Conservation (phyloP, 2,329 filamentous ascomycete species). For the Aspergillus ochraceus region DNA sequence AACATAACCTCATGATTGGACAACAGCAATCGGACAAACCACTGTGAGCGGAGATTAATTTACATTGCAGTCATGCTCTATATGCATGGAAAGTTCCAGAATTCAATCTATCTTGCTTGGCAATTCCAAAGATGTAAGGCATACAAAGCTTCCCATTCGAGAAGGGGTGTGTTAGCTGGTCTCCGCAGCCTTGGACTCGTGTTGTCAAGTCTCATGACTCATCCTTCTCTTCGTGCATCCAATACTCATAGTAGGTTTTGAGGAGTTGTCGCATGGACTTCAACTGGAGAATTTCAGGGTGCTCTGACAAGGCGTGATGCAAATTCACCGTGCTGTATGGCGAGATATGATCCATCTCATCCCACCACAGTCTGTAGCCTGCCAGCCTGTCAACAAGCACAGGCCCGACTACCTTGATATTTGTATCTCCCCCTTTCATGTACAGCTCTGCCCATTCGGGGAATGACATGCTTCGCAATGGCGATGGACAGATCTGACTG, state of each 20-base stretch:
- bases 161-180: too few relatives aligned
- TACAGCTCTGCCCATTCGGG: slow-evolving; percentile 1
- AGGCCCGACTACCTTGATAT: neutral
- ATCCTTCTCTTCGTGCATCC: neutral
- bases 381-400: slow-evolving; percentile 2
- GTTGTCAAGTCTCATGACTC: neutral
- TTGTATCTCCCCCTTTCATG: neutral
- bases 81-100: too few relatives aligned
- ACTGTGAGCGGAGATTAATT: too few relatives aligned
- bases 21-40: too few relatives aligned
- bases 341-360: slow-evolving; percentile 2
- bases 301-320: slow-evolving; percentile 2
- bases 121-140: too few relatives aligned
- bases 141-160: too few relatives aligned
- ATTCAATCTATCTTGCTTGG: too few relatives aligned
- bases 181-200: too few relatives aligned
- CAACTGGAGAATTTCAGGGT: slow-evolving; percentile 1
- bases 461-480: slow-evolving; percentile 1
- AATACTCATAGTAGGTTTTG: slow-evolving; percentile 5
- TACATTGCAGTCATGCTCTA: too few relatives aligned
- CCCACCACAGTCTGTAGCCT: slow-evolving; percentile 2
- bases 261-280: slow-evolving; percentile 7
- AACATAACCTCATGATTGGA: too few relatives aligned
- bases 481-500: neutral
- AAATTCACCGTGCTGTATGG: slow-evolving; percentile 7